These are phyloP conservation scores for Puccinia hordei DNA, from an alignment of 1,284 basidiomycete genomes.

Conservation along the genomic window DNA sequence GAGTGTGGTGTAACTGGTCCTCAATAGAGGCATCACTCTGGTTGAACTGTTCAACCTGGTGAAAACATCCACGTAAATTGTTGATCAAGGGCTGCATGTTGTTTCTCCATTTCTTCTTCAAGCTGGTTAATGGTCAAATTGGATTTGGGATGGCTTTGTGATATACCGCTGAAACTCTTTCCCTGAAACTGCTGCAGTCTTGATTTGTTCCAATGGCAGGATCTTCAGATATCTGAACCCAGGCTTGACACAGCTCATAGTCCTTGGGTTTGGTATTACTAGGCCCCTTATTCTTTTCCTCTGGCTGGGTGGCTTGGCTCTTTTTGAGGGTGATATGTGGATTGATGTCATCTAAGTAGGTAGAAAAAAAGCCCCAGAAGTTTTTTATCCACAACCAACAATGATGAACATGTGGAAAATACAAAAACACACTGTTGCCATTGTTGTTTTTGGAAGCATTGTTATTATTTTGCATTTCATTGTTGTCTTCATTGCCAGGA, in stretches of 20 bases:
- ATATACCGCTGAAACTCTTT: not conserved
- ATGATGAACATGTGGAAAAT: no score
- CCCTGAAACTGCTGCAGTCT: not conserved
- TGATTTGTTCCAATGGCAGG: not conserved
- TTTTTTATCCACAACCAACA: no score
- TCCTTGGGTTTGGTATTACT: no score
- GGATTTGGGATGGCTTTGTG: not conserved
- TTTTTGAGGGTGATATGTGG: no score
- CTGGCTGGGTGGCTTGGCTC: no score
- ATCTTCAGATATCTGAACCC: conserved; percentile 19
- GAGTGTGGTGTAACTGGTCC: not conserved
- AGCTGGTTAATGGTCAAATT: not conserved
- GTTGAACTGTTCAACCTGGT: not conserved
- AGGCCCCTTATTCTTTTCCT: no score
- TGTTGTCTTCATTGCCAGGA: no score
- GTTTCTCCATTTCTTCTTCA: not conserved
- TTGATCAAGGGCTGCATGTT: not conserved
- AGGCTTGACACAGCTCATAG: not conserved
- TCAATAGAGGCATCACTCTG: not conserved
- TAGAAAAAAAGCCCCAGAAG: no score
- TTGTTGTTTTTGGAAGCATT: no score
- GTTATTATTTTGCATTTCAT: no score
- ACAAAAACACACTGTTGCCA: no score
- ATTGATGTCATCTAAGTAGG: no score
- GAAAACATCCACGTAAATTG: not conserved